Conservation (phyloP, 768 basidiomycete species). For the Leucocoprinus birnbaumii region DNA sequence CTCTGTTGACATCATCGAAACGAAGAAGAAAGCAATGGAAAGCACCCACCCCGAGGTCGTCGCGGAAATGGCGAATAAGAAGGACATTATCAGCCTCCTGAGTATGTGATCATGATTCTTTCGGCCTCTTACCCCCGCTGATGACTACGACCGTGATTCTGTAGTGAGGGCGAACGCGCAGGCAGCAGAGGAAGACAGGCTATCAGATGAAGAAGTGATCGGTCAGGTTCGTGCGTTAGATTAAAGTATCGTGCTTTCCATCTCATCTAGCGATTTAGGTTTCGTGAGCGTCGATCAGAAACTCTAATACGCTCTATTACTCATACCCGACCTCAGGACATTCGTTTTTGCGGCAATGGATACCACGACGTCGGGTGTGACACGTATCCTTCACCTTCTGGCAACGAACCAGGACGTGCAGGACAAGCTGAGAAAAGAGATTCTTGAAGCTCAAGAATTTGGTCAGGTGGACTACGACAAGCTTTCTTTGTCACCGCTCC, state of each 20-base stretch:
- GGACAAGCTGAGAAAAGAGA: too few species aligned
- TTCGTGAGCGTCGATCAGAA: too few species aligned
- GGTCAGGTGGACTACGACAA: too few species aligned
- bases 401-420: too few species aligned
- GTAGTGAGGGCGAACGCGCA: slow-evolving; percentile 32
- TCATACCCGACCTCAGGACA: not conserved
- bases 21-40: slow-evolving; percentile 32
- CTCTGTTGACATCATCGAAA: slow-evolving; percentile 31
- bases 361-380: too few species aligned
- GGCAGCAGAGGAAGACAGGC: slow-evolving; percentile 25
- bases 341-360: too few species aligned
- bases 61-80: slow-evolving; percentile 34
- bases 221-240: slow-evolving; percentile 20
- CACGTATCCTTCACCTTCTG: too few species aligned
- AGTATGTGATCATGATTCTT: slow-evolving; percentile 25
- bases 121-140: not conserved
- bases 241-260: not conserved
- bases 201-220: slow-evolving; percentile 30
- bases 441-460: too few species aligned
- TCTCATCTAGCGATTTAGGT: too few species aligned
- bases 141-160: not conserved
- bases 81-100: slow-evolving; percentile 45
- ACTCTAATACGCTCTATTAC: too few species aligned
- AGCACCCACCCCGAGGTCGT: slow-evolving; percentile 30
- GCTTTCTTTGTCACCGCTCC: too few species aligned